These are phyloP conservation scores for Gossypium davidsonii DNA, from an alignment of 441 rosid genomes.

Conservation along the genomic window DNA sequence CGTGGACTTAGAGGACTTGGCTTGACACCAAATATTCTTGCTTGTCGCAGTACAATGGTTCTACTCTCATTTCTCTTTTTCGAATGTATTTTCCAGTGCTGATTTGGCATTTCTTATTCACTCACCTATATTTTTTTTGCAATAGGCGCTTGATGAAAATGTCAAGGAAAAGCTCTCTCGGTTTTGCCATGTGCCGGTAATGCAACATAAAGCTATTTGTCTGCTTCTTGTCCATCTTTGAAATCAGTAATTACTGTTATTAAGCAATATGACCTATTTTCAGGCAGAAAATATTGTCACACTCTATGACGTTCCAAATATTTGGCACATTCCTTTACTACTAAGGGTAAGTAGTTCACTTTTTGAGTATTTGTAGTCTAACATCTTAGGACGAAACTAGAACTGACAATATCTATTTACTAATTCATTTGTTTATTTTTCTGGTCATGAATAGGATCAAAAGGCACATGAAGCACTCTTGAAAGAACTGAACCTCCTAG, in stretches of 20 bases:
- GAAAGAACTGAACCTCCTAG: slow-evolving; percentile 45
- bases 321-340: slow-evolving; percentile 77
- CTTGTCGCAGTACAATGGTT: slow-evolving; percentile 85
- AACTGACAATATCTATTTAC: neutral
- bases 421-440: slow-evolving; percentile 12
- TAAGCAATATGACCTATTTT: slow-evolving; percentile 18
- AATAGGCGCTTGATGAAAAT: slow-evolving; percentile 58
- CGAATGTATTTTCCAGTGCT: neutral
- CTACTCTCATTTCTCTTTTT: slow-evolving; percentile 2
- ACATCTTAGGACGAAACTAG: neutral
- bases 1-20: slow-evolving; percentile 76
- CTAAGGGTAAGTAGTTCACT: slow-evolving; percentile 41
- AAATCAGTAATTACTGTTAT: neutral
- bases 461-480: slow-evolving; percentile 69
- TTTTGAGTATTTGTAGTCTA: neutral
- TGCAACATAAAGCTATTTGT: slow-evolving; percentile 1
- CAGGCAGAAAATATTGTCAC: slow-evolving; percentile 66
- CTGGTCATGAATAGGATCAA: slow-evolving; percentile 47
- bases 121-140: neutral
- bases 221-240: neutral
- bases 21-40: slow-evolving; percentile 76
- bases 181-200: slow-evolving; percentile 78
- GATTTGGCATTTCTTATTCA: slow-evolving; percentile 6
- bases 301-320: slow-evolving; percentile 76
- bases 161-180: slow-evolving; percentile 61